Percentiles rank a stretch among this genome's conserved stretches.
Conservation (phyloP, 2,329 filamentous ascomycete genomes). For the Epichloe glyceriae region DNA sequence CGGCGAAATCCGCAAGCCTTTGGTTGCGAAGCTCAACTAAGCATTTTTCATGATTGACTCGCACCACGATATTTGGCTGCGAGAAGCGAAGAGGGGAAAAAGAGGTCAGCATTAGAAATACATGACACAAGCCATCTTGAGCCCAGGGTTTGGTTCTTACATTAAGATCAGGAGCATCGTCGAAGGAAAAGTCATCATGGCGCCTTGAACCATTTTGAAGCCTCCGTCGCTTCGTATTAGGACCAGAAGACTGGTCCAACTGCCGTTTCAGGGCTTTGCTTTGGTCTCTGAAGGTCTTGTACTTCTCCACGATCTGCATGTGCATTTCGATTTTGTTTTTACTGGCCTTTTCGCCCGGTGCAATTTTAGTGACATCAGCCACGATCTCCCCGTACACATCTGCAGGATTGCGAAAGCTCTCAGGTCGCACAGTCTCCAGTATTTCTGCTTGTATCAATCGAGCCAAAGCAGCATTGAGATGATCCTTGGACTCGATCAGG, state of each 20-base stretch:
- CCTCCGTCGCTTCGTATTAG: constrained; percentile 39
- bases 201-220: constrained; percentile 33
- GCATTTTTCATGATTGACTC: constrained; percentile 76
- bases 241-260: constrained; percentile 29
- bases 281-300: constrained; percentile 41
- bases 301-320: constrained; percentile 38
- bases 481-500: constrained; percentile 30
- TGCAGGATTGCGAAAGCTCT: constrained; percentile 45
- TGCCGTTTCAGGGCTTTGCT: constrained; percentile 38
- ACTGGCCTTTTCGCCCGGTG: constrained; percentile 27
- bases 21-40: constrained; percentile 70
- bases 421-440: constrained; percentile 47
- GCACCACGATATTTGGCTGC: constrained; percentile 59
- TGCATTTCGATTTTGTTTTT: constrained; percentile 55
- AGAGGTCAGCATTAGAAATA: background rate
- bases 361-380: constrained; percentile 42
- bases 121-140: background rate
- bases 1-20: constrained; percentile 59
- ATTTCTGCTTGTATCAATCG: constrained; percentile 52
- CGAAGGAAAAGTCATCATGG: constrained; percentile 12
- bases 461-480: constrained; percentile 37
- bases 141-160: constrained; percentile 25
- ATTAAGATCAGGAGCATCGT: constrained; percentile 36
- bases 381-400: constrained; percentile 51
- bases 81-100: background rate